Percentiles rank a stretch among this genome's conserved stretches.
phyloP scores from a whole-genome alignment of 139 green algal species.

The Mychonastes homosphaera region DNA sequence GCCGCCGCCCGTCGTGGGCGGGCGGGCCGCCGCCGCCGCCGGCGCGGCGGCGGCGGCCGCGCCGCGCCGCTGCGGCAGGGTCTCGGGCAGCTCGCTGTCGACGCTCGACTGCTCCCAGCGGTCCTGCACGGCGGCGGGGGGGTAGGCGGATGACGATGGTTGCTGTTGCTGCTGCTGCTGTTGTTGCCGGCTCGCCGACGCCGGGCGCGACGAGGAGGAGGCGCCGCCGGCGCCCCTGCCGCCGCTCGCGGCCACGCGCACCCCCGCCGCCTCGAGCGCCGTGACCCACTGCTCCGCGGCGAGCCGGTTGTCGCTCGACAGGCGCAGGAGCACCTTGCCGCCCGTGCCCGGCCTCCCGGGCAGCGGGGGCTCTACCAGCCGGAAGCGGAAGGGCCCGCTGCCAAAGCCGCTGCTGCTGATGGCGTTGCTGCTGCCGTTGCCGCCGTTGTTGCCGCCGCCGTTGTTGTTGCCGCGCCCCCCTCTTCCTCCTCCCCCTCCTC shows the following conservation, averaged over 20 bases:
- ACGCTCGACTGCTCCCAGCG: conserved; percentile 9
- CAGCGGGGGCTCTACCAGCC: conserved; percentile 11
- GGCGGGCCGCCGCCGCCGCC: not conserved
- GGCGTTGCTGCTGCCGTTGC: too few species aligned
- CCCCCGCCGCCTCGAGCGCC: conserved; percentile 32
- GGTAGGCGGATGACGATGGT: too few species aligned
- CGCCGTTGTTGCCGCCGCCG: too few species aligned
- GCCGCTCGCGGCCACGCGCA: conserved; percentile 10
- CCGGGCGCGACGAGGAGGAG: too few species aligned
- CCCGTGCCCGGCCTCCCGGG: not conserved
- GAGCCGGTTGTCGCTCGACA: conserved; percentile 24
- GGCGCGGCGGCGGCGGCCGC: not conserved
- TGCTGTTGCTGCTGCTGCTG: not conserved
- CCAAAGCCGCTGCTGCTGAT: conserved; percentile 28
- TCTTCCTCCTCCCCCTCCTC: too few species aligned
- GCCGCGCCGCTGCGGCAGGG: too few species aligned
- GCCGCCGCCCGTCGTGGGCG: too few species aligned
- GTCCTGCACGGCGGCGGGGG: not conserved
- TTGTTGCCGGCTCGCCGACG: not conserved
- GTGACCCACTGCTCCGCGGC: conserved; percentile 34
- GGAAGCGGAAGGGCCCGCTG: conserved; percentile 16
- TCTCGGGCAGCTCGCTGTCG: conserved; percentile 22
- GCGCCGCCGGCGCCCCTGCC: not conserved
- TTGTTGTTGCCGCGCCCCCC: too few species aligned
- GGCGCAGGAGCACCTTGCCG: conserved; percentile 15